Conservation (phyloP, 2,329 filamentous ascomycete species). For the Chrysoporthe cubensis region DNA sequence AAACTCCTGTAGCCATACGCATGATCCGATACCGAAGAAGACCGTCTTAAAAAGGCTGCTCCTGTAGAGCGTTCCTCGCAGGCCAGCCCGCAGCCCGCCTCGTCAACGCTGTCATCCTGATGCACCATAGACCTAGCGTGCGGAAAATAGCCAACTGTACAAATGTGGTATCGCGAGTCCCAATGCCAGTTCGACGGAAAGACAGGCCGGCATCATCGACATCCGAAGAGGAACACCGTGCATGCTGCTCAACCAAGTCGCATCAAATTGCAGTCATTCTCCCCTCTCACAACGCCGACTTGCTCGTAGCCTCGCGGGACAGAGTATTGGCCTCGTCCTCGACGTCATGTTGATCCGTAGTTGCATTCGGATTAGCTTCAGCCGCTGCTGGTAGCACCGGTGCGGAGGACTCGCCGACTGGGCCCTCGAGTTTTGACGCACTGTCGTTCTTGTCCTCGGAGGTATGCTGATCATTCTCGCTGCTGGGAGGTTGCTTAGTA, state of each 20-base stretch:
- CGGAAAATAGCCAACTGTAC: not conserved
- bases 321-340: conserved; percentile 1
- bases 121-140: too few relatives aligned
- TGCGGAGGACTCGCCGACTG: not conserved
- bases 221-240: not conserved
- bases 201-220: conserved; percentile 1
- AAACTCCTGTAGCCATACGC: not conserved
- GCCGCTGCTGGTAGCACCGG: not conserved
- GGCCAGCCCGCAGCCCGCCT: too few relatives aligned
- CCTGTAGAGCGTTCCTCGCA: too few relatives aligned
- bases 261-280: too few relatives aligned
- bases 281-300: conserved; percentile 10
- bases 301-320: not conserved
- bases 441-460: not conserved
- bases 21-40: not conserved
- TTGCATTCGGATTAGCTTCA: not conserved
- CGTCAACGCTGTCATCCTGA: too few relatives aligned
- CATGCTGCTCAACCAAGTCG: too few relatives aligned
- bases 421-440: not conserved
- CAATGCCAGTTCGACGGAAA: not conserved
- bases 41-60: not conserved
- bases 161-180: not conserved
- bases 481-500: not conserved
- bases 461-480: too few relatives aligned
- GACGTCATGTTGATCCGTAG: not conserved